Conservation (phyloP, 23 red algal genomes). For the Chondrus crispus region DNA sequence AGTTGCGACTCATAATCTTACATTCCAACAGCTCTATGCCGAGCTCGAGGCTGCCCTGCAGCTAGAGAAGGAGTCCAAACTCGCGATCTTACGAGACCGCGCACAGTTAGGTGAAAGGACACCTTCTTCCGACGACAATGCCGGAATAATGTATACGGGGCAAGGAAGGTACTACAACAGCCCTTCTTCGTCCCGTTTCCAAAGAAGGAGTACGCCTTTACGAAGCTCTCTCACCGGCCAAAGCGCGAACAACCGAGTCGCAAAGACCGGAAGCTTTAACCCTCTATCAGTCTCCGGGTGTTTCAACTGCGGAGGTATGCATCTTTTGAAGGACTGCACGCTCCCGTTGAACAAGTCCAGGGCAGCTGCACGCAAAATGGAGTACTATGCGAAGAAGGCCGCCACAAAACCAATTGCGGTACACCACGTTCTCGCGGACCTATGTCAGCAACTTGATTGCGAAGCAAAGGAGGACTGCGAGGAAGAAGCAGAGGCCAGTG, state of each 20-base stretch:
- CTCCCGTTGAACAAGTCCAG: background rate
- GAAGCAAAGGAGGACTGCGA: background rate
- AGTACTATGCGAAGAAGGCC: background rate
- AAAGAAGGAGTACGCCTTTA: no score
- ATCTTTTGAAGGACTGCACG: background rate
- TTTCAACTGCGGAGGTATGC: constrained; percentile 34
- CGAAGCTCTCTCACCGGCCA: no score
- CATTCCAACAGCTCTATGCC: constrained; percentile 4
- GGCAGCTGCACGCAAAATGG: background rate
- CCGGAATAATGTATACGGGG: background rate
- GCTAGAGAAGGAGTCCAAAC: background rate
- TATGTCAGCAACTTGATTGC: background rate
- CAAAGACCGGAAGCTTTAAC: background rate
- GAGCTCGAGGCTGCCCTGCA: constrained; percentile 16
- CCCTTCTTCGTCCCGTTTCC: background rate
- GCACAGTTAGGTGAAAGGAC: background rate
- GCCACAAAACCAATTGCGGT: background rate
- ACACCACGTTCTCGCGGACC: background rate
- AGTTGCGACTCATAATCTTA: background rate
- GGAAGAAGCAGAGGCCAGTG: background rate
- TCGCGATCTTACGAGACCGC: background rate
- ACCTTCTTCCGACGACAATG: background rate
- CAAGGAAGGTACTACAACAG: constrained; percentile 19
- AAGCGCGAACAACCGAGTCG: background rate
- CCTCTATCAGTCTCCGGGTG: background rate